phyloP scores from a whole-genome alignment of 2,329 filamentous ascomycete genomes.

The Penicillium sp. region DNA sequence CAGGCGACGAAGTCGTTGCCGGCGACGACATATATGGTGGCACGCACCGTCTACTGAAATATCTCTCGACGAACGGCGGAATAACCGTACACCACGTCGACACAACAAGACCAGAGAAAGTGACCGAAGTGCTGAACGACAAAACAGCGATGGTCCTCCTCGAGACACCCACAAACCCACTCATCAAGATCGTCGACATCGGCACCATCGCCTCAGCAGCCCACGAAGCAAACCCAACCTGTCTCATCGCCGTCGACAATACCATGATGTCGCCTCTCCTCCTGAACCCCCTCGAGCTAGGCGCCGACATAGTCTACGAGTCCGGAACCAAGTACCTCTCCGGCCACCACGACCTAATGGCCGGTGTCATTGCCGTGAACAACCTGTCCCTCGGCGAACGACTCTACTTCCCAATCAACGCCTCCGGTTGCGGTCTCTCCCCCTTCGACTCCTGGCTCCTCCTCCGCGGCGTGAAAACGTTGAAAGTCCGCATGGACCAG shows the following conservation, averaged over 20 bases:
- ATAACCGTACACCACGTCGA: constrained; percentile 97
- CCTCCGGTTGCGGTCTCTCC: constrained; percentile 88
- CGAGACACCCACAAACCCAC: constrained; percentile 94
- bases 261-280: constrained; percentile 98
- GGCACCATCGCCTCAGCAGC: constrained; percentile 74
- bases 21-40: constrained; percentile 97
- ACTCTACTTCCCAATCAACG: constrained; percentile 96
- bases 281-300: constrained; percentile 89
- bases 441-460: constrained; percentile 97
- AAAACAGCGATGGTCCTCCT: constrained; percentile 96
- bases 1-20: constrained; percentile 95
- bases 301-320: constrained; percentile 96
- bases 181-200: constrained; percentile 98
- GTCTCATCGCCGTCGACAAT: constrained; percentile 92
- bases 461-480: constrained; percentile 92
- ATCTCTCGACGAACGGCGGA: constrained; percentile 83
- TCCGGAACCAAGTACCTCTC: constrained; percentile 97
- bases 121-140: constrained; percentile 68
- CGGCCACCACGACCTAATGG: constrained; percentile 98
- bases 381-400: constrained; percentile 79
- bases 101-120: constrained; percentile 76
- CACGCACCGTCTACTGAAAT: constrained; percentile 90
- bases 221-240: constrained; percentile 76
- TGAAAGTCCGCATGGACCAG: constrained; percentile 98
- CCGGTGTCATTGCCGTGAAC: constrained; percentile 92